Evolutionary conservation across 495 filamentous ascomycete genomes (phyloP).

Genomic region (Aspergillus saccharolyticus): DNA sequence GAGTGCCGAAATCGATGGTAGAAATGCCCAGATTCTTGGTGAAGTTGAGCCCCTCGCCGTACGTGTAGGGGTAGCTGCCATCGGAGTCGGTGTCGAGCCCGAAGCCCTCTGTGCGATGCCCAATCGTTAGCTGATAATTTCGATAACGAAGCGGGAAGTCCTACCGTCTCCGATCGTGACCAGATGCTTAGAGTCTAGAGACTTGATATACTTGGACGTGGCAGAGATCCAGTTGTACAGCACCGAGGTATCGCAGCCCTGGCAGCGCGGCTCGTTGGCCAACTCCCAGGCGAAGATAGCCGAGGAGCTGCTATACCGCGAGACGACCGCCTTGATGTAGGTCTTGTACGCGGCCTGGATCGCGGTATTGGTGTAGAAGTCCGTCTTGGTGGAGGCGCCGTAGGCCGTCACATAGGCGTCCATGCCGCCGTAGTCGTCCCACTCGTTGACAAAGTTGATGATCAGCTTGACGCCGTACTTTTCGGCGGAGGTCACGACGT

Average conservation of each 20-base stretch:
- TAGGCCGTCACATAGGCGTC: constrained; percentile 51
- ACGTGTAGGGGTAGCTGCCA: constrained; percentile 55
- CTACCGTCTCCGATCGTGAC: constrained; percentile 57
- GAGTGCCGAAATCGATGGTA: constrained; percentile 61
- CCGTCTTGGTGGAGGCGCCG: constrained; percentile 29
- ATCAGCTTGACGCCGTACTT: constrained; percentile 55
- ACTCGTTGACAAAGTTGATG: constrained; percentile 54
- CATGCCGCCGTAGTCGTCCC: constrained; percentile 65
- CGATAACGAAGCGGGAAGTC: background rate
- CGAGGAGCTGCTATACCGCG: constrained; percentile 50
- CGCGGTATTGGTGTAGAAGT: constrained; percentile 52
- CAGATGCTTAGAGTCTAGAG: constrained; percentile 59
- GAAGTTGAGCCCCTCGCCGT: constrained; percentile 60
- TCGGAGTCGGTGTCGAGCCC: constrained; percentile 37
- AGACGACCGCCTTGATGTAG: constrained; percentile 59
- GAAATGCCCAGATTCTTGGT: constrained; percentile 51
- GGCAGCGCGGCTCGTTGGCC: constrained; percentile 66
- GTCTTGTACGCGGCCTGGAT: constrained; percentile 57
- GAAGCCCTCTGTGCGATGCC: constrained; percentile 28
- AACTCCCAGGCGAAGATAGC: constrained; percentile 71
- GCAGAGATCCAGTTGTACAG: constrained; percentile 59
- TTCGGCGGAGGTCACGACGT: constrained; percentile 55
- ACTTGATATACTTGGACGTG: constrained; percentile 60
- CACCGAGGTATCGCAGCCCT: constrained; percentile 52
- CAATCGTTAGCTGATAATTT: background rate